A percentile compares a stretch with the other conserved stretches of the same genome.
Conservation (phyloP, 257 asterid species). For the Ilex aquifolium region DNA sequence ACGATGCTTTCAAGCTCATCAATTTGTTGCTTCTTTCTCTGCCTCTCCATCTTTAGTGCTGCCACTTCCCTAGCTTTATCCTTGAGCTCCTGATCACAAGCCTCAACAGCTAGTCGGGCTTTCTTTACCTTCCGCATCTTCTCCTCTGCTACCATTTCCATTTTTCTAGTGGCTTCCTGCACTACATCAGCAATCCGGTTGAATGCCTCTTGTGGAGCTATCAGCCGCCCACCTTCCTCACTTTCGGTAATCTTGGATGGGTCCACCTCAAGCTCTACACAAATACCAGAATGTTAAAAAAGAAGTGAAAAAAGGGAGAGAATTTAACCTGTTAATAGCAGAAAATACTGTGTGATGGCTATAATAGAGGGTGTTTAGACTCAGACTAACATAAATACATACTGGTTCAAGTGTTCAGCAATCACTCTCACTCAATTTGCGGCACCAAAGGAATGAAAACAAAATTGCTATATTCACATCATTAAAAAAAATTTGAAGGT, state of each 20-base stretch:
- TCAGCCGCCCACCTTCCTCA: slow-evolving; percentile 57
- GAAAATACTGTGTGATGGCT: not conserved
- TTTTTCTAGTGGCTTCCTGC: slow-evolving; percentile 85
- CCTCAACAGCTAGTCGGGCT: slow-evolving; percentile 72
- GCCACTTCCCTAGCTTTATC: slow-evolving; percentile 81
- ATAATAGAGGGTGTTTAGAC: not conserved
- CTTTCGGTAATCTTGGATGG: slow-evolving; percentile 48
- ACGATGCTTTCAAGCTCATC: slow-evolving; percentile 86
- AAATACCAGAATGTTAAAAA: not conserved
- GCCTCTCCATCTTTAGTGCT: slow-evolving; percentile 69
- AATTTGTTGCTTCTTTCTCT: slow-evolving; percentile 71
- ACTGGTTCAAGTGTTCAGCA: too few species aligned
- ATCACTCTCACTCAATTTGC: too few species aligned
- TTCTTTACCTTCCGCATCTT: slow-evolving; percentile 78
- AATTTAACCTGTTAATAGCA: not conserved
- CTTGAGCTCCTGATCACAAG: slow-evolving; percentile 86
- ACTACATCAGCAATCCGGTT: slow-evolving; percentile 86
- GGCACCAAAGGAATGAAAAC: too few species aligned
- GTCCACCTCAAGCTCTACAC: slow-evolving; percentile 69
- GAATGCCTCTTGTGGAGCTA: slow-evolving; percentile 90
- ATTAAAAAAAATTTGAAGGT: too few species aligned
- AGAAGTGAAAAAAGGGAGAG: not conserved
- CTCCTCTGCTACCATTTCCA: slow-evolving; percentile 90
- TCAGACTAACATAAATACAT: too few species aligned
- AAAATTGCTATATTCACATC: too few species aligned